Percentiles rank a stretch among this genome's conserved stretches.
Conservation (phyloP, 2,329 filamentous ascomycete species). For the Plenodomus tracheiphilus region DNA sequence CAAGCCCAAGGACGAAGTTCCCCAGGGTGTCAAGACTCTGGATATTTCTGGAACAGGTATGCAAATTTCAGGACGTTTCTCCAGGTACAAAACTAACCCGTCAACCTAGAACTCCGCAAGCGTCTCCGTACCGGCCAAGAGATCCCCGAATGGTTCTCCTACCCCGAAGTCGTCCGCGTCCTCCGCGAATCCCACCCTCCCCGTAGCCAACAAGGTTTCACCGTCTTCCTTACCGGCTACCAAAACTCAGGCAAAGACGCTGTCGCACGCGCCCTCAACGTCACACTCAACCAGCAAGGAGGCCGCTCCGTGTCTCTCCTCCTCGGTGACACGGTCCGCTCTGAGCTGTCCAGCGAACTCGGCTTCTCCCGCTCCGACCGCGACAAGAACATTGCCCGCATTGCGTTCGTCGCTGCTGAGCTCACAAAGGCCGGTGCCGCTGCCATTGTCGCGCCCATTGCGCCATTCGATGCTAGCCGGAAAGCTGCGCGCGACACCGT, state of each 20-base stretch:
- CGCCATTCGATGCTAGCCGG: constrained; percentile 82
- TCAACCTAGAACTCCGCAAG: constrained; percentile 85
- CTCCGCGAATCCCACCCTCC: constrained; percentile 95
- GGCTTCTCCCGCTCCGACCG: constrained; percentile 94
- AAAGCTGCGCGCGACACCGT: constrained; percentile 80
- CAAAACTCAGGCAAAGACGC: constrained; percentile 97
- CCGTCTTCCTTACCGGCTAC: constrained; percentile 96
- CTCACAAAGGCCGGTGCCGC: constrained; percentile 90
- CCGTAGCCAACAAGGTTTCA: constrained; percentile 91
- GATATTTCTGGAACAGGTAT: constrained; percentile 56
- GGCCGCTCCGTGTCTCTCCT: constrained; percentile 93
- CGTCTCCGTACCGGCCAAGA: constrained; percentile 89
- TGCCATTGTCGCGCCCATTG: constrained; percentile 95
- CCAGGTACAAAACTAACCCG: constrained; percentile 2
- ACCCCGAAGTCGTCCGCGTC: constrained; percentile 96
- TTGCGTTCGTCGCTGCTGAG: constrained; percentile 94
- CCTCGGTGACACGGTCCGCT: constrained; percentile 91
- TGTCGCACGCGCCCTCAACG: constrained; percentile 91
- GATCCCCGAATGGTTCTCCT: constrained; percentile 99
- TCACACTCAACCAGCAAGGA: constrained; percentile 96
- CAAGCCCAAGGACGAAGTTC: constrained; percentile 86
- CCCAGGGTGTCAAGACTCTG: constrained; percentile 75
- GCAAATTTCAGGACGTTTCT: constrained; percentile 1
- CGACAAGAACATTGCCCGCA: constrained; percentile 91
- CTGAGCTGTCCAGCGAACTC: constrained; percentile 90